Base-by-base conservation (phyloP, 140 eudicot genomes). In the Erigeron philadelphicus region DNA sequence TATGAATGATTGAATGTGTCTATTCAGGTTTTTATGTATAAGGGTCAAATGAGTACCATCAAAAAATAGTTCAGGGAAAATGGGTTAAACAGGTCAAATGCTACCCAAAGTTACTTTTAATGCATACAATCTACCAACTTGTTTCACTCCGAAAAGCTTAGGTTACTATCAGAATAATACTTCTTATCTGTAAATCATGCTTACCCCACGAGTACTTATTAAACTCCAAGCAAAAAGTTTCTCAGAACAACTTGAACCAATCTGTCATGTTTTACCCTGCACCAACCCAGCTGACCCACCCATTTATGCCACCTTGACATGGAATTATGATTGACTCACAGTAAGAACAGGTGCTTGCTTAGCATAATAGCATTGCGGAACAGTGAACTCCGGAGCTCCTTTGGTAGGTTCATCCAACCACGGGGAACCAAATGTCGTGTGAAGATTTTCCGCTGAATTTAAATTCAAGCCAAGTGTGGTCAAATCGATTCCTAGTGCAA, bases 401-500 rank as follows among this genome's bases (percentile, higher is more conserved):
- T 93, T 89, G 50, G 81, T 78, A 17, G 97, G 93, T 57, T 89
- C 99, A 53, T 93, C 97, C 18, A 88, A 87, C 96, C 96, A 93
- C 0, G 99, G 99, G 17, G 99, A 89, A 70, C 89, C 94, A 62
- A 89, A 93, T 3, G 94, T 79, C 67, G 79, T 82, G 79, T 89
- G 77, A 42, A 93, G 90, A 80, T 87, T 89, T 80, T 93, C 99
- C 0, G 94, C 59, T 12, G 97, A 87, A 66, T 93, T 93, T 59
- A 93, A 75, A 75, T 93, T 87, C 54, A 89, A 75, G 0, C 98
- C 98, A 16, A 93, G 90, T 7, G 96, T 93, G 1, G 96, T 86
- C 57, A 89, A 67, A 79, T 89, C 99, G n/a, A 87, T 84, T 19
- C 97, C 97, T 2, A 93, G 99, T 6, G 99, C 99, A 75, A 94